A percentile compares a stretch with the other conserved stretches of the same genome.
Evolutionary conservation across 169 alveolate genomes (phyloP).

Genomic region (Plasmodium blacklocki): DNA sequence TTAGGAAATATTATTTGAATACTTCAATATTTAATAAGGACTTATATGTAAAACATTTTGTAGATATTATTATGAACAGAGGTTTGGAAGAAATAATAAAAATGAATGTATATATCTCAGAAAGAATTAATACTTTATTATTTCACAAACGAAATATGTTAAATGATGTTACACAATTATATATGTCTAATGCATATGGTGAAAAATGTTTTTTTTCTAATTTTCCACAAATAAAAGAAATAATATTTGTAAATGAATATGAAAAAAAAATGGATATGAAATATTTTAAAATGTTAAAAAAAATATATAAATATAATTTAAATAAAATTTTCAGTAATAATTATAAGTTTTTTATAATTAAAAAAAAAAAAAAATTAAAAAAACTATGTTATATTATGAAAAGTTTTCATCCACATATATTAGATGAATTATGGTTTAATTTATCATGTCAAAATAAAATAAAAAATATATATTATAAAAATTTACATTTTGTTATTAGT

Average conservation of each 20-base stretch:
- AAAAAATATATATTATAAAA: constrained; percentile 34
- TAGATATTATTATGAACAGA: constrained; percentile 5
- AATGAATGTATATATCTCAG: constrained; percentile 4
- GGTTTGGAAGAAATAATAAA: constrained; percentile 9
- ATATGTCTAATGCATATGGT: constrained; percentile 12
- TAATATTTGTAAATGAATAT: constrained; percentile 16
- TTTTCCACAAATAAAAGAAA: constrained; percentile 31
- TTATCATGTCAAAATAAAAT: constrained; percentile 52
- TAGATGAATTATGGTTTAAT: constrained; percentile 35
- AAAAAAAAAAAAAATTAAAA: constrained; percentile 52
- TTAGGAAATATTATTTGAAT: too few species aligned
- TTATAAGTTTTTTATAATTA: constrained; percentile 39
- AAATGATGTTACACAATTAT: constrained; percentile 9
- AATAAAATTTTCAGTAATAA: constrained; percentile 41
- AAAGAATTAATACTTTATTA: constrained; percentile 3
- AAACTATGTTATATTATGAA: constrained; percentile 53
- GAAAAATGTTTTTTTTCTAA: neutral
- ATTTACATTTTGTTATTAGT: constrained; percentile 24
- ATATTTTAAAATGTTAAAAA: constrained; percentile 57
- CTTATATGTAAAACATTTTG: too few species aligned
- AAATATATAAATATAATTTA: constrained; percentile 44
- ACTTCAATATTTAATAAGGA: too few species aligned
- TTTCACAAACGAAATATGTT: constrained; percentile 1
- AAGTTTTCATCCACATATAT: constrained; percentile 23
- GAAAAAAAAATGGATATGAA: constrained; percentile 49